These are phyloP conservation scores for Backusella tarrabulga DNA, from an alignment of 192 early-diverging fungal genomes.

Conservation along the genomic window DNA sequence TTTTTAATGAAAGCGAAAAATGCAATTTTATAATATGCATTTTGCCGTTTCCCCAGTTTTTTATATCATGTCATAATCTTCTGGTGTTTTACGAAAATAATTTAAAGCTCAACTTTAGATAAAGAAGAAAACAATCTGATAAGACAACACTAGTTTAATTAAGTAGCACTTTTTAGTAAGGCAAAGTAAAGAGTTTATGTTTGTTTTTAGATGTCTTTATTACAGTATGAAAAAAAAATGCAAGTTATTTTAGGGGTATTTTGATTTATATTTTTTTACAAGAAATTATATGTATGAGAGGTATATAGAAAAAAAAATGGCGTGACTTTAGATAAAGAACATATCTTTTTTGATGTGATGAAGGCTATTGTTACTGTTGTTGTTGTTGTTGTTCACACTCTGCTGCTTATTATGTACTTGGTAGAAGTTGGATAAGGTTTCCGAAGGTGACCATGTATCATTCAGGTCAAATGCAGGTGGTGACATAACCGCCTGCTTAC, in stretches of 20 bases:
- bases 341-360: not conserved
- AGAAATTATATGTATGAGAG: not conserved
- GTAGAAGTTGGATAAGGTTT: not conserved
- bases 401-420: not conserved
- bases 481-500: not conserved
- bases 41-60: not conserved
- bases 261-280: not conserved
- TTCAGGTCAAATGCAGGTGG: constrained; percentile 16
- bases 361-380: not conserved
- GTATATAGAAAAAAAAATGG: constrained; percentile 8
- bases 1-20: not conserved
- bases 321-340: not conserved
- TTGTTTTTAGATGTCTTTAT: constrained; percentile 3
- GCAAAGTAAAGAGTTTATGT: not conserved
- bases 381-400: not conserved
- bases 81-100: not conserved
- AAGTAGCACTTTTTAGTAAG: not conserved
- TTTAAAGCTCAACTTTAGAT: not conserved
- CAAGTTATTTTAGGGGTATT: not conserved
- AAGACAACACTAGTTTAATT: not conserved
- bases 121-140: not conserved
- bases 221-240: not conserved
- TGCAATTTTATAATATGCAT: not conserved
- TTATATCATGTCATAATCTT: not conserved
- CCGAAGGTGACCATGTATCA: not conserved